phyloP scores from a whole-genome alignment of 768 basidiomycete species.

The Lactarius psammicola region DNA sequence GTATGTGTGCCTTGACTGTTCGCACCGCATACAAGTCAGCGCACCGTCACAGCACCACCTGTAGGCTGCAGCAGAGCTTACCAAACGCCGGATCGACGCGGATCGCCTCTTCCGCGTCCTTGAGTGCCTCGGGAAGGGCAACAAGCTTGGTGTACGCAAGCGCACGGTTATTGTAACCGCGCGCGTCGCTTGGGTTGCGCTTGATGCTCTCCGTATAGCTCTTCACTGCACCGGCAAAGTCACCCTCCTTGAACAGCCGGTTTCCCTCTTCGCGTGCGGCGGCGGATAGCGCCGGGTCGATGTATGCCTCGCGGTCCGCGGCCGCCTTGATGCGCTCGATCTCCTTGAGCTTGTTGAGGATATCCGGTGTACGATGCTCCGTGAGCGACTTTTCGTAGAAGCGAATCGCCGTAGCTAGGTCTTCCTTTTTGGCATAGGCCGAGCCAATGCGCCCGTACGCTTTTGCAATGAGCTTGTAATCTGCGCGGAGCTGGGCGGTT shows the following conservation, averaged over 20 bases:
- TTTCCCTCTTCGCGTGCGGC: slow-evolving; percentile 92
- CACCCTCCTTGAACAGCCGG: slow-evolving; percentile 82
- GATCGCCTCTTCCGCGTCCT: slow-evolving; percentile 93
- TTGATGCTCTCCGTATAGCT: slow-evolving; percentile 95
- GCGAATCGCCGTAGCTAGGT: slow-evolving; percentile 77
- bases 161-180: slow-evolving; percentile 98
- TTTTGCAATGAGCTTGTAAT: slow-evolving; percentile 95
- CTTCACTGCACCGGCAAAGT: slow-evolving; percentile 91
- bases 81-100: slow-evolving; percentile 84
- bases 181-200: slow-evolving; percentile 84
- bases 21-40: background rate
- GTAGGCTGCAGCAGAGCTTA: slow-evolving; percentile 43
- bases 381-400: slow-evolving; percentile 91
- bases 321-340: slow-evolving; percentile 78
- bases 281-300: slow-evolving; percentile 82
- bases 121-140: slow-evolving; percentile 92
- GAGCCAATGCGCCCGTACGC: slow-evolving; percentile 88
- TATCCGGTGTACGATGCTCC: slow-evolving; percentile 93
- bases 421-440: slow-evolving; percentile 78
- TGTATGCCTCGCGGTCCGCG: slow-evolving; percentile 75
- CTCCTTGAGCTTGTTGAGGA: slow-evolving; percentile 86
- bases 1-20: slow-evolving; percentile 90
- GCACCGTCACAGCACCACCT: slow-evolving; percentile 8
- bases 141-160: slow-evolving; percentile 94
- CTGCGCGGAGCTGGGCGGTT: slow-evolving; percentile 67